Base-by-base conservation (phyloP, 1,139 yeast genomes). In the Zygosaccharomyces pseudobailii region DNA sequence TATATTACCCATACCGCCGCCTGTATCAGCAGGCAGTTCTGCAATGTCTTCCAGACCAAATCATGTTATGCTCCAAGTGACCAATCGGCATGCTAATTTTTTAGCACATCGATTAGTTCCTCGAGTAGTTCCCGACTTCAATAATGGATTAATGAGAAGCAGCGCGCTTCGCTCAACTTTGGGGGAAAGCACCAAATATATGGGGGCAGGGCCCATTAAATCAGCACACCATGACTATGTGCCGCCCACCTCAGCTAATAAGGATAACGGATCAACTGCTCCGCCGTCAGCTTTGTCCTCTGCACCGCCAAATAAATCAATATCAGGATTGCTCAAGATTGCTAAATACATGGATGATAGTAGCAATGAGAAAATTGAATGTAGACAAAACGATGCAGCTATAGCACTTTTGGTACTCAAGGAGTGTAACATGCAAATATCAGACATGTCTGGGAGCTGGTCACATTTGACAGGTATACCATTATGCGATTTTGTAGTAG, bases 401-500 rank as follows among this genome's bases (percentile, higher is more conserved):
- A 10, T 31, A 6, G 47, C 49, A n/a, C 28, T 48, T 10, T 23
- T 48, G 36, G 45, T 40, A 6, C 47, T 48, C 10, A 45, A 43
- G 19, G 43, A 45, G 13, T 45, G 49, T 31, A 48, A 47, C 28
- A 20, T 24, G 31, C 37, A 46, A 10, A 45, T 48, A 9, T 24
- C 46, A 4, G 43, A 41, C 25, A 48, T 48, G 46, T 30, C 49
- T 6, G 39, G 24, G 23, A 28, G 27, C 8, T 48, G 51, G 51
- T 37, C 45, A 9, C 41, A 43, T 10, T 17, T 43, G 17, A 22
- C 37, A 17, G 35, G 28, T 5, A 34, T 48, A 22, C 49, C 51
- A n/a, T 20, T 48, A 23, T 48, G 51, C 17, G 51, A 48, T 30
- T 48, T 48, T 32, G 43, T 48, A 21, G 51, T 48, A 28, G 51